Evolutionary conservation across 2,329 filamentous ascomycete genomes (phyloP).

Genomic region (Apiospora aurea): DNA sequence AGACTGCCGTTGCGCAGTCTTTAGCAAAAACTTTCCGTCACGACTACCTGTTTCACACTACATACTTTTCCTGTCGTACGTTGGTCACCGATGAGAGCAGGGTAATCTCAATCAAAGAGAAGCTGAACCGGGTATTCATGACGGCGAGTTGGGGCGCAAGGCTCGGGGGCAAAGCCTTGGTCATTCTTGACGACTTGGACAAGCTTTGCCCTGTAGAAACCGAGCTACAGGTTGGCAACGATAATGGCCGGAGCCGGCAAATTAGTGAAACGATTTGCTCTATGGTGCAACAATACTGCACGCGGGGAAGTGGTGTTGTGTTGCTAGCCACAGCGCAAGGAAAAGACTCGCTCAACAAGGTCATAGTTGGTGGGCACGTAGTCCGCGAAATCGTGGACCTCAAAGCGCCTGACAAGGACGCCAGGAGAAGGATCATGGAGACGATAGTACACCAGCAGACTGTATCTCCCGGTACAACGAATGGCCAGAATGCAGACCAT

Average conservation of each 20-base stretch:
- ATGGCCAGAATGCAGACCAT: conserved; percentile 47
- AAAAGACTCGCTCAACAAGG: conserved; percentile 90
- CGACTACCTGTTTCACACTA: conserved; percentile 79
- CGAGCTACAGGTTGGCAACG: conserved; percentile 90
- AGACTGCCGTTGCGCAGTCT: conserved; percentile 80
- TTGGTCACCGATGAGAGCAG: conserved; percentile 91
- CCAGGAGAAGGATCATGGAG: conserved; percentile 82
- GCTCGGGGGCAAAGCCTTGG: conserved; percentile 80
- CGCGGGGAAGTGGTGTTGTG: conserved; percentile 79
- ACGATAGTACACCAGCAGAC: conserved; percentile 70
- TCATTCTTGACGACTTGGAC: conserved; percentile 92
- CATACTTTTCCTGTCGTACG: conserved; percentile 86
- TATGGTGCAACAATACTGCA: conserved; percentile 84
- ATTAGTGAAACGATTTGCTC: conserved; percentile 88
- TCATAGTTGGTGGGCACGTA: conserved; percentile 89
- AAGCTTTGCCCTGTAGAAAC: conserved; percentile 93
- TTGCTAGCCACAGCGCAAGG: conserved; percentile 89
- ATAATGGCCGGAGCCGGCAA: conserved; percentile 91
- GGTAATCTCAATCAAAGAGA: conserved; percentile 90
- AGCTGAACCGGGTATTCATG: conserved; percentile 83
- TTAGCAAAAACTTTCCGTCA: conserved; percentile 76
- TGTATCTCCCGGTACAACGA: conserved; percentile 45
- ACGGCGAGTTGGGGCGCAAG: conserved; percentile 90
- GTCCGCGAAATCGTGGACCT: conserved; percentile 89
- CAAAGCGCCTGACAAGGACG: conserved; percentile 92